Percentiles rank a stretch among this genome's conserved stretches.
Conservation (phyloP, 2,329 filamentous ascomycete genomes). For the Helotiales sp. region DNA sequence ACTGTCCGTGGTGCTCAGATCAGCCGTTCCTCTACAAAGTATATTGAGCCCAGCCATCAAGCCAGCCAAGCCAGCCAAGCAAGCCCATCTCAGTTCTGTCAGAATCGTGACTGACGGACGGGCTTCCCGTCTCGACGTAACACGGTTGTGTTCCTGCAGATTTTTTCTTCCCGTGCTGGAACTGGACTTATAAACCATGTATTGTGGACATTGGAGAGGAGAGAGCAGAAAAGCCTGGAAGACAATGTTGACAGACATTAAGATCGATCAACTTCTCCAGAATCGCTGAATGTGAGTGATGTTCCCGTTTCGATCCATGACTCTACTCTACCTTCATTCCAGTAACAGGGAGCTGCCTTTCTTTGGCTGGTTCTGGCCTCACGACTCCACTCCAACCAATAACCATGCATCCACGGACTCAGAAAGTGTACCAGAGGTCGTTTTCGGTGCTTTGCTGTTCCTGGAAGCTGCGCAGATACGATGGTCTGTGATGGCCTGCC, state of each 20-base stretch:
- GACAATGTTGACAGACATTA: not conserved
- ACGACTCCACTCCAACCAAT: not conserved
- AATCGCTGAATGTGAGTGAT: constrained; percentile 12
- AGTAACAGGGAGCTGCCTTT: not conserved
- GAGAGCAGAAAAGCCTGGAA: not conserved
- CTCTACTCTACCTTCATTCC: not conserved
- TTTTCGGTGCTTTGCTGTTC: not conserved
- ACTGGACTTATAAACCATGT: constrained; percentile 4
- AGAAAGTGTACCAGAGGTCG: not conserved
- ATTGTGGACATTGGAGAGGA: not conserved
- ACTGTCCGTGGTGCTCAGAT: not conserved
- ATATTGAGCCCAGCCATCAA: not conserved
- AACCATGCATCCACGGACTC: constrained; percentile 4
- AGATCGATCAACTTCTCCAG: constrained; percentile 11
- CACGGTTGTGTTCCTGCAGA: constrained; percentile 21
- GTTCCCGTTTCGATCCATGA: constrained; percentile 4
- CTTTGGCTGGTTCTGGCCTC: not conserved
- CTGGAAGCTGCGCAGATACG: constrained; percentile 6
- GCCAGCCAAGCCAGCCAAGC: not conserved
- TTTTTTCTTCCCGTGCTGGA: constrained; percentile 1
- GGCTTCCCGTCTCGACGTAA: not conserved
- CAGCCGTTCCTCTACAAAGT: not conserved
- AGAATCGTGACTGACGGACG: not conserved
- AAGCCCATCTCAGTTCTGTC: no score
- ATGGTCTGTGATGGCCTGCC: not conserved